phyloP scores from a whole-genome alignment of 73 alveolate species.

The Paramecium octaurelia region DNA sequence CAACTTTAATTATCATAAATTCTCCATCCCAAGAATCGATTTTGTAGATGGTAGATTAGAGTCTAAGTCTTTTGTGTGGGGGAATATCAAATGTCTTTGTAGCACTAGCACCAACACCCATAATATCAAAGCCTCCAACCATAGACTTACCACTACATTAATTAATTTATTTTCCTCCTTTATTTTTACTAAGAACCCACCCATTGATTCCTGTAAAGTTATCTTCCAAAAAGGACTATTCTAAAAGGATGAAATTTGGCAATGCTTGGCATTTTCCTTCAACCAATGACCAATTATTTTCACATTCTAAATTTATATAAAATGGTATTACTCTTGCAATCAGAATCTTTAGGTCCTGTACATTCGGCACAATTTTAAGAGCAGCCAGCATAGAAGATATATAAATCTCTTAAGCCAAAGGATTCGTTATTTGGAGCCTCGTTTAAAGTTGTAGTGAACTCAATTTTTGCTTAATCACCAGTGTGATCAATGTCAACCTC shows the following conservation, averaged over 20 bases:
- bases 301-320: not conserved
- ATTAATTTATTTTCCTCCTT: not conserved
- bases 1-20: not conserved
- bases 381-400: not conserved
- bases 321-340: not conserved
- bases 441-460: not conserved
- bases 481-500: constrained; percentile 36
- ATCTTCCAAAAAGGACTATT: constrained; percentile 22
- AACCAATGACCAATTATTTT: not conserved
- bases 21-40: constrained; percentile 49
- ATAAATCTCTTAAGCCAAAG: not conserved
- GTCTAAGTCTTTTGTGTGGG: constrained; percentile 24
- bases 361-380: constrained; percentile 38
- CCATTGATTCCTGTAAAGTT: constrained; percentile 26
- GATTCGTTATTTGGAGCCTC: constrained; percentile 37
- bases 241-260: constrained; percentile 18
- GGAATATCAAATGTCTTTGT: not conserved
- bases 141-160: constrained; percentile 24
- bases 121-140: constrained; percentile 12
- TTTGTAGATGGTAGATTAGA: not conserved
- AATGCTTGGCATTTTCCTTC: not conserved
- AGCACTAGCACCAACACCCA: constrained; percentile 27
- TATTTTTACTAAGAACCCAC: not conserved
- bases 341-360: constrained; percentile 8
- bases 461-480: not conserved